Conservation (phyloP, 2,329 filamentous ascomycete species). For the Dothistroma septosporum region DNA sequence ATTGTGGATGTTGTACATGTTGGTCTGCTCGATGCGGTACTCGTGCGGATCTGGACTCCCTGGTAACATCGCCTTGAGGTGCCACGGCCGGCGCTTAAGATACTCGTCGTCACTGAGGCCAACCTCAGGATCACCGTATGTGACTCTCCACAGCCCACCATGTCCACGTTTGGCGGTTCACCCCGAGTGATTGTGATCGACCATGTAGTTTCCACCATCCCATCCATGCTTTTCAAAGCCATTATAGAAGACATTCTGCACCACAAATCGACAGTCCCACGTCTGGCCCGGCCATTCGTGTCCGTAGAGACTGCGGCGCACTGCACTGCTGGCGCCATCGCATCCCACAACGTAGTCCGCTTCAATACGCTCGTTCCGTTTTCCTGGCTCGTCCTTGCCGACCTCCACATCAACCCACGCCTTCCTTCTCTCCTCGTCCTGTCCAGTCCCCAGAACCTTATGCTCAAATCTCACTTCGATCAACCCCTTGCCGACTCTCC, state of each 20-base stretch:
- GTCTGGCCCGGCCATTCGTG: constrained; percentile 26
- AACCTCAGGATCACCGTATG: constrained; percentile 37
- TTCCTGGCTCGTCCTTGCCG: constrained; percentile 25
- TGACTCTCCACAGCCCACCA: constrained; percentile 40
- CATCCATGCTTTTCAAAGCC: constrained; percentile 38
- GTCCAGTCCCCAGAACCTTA: constrained; percentile 23
- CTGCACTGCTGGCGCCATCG: constrained; percentile 27
- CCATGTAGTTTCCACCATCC: constrained; percentile 41
- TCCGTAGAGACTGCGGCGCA: constrained; percentile 26
- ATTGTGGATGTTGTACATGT: constrained; percentile 43
- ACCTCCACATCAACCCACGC: constrained; percentile 29
- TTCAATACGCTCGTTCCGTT: constrained; percentile 19
- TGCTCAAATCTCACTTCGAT: constrained; percentile 29
- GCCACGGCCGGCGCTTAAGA: constrained; percentile 19
- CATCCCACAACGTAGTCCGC: constrained; percentile 31
- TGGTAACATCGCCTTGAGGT: constrained; percentile 26
- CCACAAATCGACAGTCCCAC: constrained; percentile 22
- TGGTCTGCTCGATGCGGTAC: constrained; percentile 36
- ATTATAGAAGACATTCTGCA: constrained; percentile 29
- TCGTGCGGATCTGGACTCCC: constrained; percentile 23
- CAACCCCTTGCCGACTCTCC: constrained; percentile 11
- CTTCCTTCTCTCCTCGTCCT: constrained; percentile 25
- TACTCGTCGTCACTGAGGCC: constrained; percentile 29
- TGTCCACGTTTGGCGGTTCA: constrained; percentile 24
- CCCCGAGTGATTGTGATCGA: constrained; percentile 37